These are phyloP conservation scores for Aquilaria agallochum DNA, from an alignment of 441 rosid genomes.

Conservation along the genomic window DNA sequence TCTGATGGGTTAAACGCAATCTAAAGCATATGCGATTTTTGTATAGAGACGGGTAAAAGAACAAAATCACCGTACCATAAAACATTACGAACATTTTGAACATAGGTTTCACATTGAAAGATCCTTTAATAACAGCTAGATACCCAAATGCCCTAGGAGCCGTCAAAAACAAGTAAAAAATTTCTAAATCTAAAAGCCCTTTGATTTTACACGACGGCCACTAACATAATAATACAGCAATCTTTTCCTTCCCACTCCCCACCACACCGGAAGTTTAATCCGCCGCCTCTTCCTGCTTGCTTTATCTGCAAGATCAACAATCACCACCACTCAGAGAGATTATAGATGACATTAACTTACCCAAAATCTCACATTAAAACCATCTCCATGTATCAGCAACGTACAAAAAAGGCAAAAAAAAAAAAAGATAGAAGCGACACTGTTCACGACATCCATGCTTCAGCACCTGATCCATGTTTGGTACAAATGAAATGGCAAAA, in stretches of 20 bases:
- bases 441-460: not conserved
- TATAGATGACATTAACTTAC: not conserved
- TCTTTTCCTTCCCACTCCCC: constrained; percentile 78
- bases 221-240: constrained; percentile 45
- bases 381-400: not conserved
- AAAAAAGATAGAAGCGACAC: not conserved
- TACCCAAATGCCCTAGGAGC: no score
- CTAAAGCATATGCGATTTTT: no score
- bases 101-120: no score
- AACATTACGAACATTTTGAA: no score
- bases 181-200: constrained; percentile 11
- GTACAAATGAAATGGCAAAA: not conserved
- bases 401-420: not conserved
- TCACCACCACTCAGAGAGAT: not conserved
- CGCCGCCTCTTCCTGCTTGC: constrained; percentile 41
- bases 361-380: not conserved
- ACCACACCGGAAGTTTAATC: constrained; percentile 47
- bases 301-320: constrained; percentile 39
- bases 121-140: no score
- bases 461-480: no score
- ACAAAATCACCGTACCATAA: no score
- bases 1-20: no score
- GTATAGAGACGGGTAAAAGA: no score
- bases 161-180: no score
- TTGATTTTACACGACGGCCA: constrained; percentile 35